Conservation (phyloP, 495 filamentous ascomycete species). For the Neurospora cerealis region DNA sequence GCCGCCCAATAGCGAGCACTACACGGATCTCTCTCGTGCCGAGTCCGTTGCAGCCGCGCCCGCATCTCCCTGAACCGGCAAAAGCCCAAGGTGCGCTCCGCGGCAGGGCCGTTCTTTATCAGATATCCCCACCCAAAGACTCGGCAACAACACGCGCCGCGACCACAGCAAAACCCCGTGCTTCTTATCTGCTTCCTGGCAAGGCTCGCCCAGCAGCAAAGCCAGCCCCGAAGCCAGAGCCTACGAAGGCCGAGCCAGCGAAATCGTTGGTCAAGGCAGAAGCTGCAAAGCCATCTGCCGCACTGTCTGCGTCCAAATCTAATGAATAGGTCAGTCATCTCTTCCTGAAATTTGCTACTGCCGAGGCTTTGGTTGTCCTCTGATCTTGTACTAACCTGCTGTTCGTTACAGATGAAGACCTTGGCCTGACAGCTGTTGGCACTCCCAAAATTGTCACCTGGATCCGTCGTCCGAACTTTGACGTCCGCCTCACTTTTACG, state of each 20-base stretch:
- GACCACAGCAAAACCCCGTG: slow-evolving; percentile 12
- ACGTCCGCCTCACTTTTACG: neutral
- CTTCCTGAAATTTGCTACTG: neutral
- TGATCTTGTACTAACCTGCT: neutral
- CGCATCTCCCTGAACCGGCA: neutral
- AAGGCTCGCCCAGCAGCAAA: slow-evolving; percentile 24
- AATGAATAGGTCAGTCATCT: neutral
- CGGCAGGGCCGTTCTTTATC: no score
- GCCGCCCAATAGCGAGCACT: no score
- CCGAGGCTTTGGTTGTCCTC: neutral
- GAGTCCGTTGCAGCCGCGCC: neutral
- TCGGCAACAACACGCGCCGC: slow-evolving; percentile 16
- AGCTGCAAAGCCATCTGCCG: slow-evolving; percentile 5
- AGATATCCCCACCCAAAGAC: slow-evolving; percentile 6
- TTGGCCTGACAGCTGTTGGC: neutral
- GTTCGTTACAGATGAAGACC: neutral
- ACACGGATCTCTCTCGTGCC: neutral
- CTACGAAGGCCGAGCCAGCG: slow-evolving; percentile 1
- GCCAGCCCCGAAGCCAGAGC: slow-evolving; percentile 19
- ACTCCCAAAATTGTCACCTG: neutral
- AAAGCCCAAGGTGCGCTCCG: neutral
- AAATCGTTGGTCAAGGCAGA: slow-evolving; percentile 4
- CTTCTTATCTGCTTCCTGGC: slow-evolving; percentile 22
- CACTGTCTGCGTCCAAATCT: slow-evolving; percentile 5
- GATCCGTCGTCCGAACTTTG: neutral